These are phyloP conservation scores for Talaromyces sp. DNA, from an alignment of 2,329 filamentous ascomycete species.

Conservation along the genomic window DNA sequence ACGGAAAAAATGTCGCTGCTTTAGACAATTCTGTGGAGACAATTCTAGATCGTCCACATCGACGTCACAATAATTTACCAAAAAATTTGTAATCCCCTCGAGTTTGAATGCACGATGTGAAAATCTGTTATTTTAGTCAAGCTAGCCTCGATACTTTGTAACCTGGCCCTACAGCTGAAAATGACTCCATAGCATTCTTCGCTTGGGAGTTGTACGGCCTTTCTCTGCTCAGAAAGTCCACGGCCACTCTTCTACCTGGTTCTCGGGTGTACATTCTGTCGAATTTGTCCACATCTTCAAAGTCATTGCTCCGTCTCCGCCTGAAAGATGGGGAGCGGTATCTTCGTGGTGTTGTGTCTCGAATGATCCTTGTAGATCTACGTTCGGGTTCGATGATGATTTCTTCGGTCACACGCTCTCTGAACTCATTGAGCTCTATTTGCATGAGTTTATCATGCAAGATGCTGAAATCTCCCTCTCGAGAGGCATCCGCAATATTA, in stretches of 20 bases:
- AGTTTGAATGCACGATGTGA: background rate
- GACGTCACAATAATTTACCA: background rate
- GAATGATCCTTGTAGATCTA: background rate
- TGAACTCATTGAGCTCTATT: background rate
- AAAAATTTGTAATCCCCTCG: background rate
- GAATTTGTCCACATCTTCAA: background rate
- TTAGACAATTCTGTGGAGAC: background rate
- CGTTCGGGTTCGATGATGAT: background rate
- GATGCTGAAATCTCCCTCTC: slow-evolving; percentile 6
- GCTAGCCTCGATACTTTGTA: slow-evolving; percentile 13
- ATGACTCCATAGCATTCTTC: slow-evolving; percentile 8
- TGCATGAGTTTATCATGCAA: slow-evolving; percentile 5
- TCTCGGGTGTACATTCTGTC: background rate
- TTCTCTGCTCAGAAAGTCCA: background rate
- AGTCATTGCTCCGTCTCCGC: background rate
- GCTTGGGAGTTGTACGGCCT: background rate
- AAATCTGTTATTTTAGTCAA: background rate
- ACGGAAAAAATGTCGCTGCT: background rate
- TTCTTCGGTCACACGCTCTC: background rate
- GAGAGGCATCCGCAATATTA: slow-evolving; percentile 5
- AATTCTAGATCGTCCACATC: background rate
- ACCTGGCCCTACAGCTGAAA: slow-evolving; percentile 10
- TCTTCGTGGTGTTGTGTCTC: background rate
- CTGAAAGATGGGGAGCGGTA: background rate
- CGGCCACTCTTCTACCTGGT: background rate